These are phyloP conservation scores for Entamoeba invadens DNA, from an alignment of 208 protist genomes.

Conservation along the genomic window DNA sequence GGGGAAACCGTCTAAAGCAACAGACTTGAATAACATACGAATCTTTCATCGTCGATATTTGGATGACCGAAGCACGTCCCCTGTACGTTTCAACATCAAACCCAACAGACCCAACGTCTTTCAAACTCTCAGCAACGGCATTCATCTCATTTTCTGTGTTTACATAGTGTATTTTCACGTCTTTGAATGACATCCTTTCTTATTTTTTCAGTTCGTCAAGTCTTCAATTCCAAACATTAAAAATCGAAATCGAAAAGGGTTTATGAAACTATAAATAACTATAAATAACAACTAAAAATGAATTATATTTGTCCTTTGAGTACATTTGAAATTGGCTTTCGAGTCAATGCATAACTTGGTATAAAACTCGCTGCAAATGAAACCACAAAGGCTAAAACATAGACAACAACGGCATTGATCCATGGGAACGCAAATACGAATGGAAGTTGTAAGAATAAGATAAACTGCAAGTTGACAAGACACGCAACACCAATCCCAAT, in stretches of 20 bases:
- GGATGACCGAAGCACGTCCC: not conserved
- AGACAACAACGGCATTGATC: constrained; percentile 52
- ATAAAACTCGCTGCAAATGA: constrained; percentile 62
- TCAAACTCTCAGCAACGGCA: not conserved
- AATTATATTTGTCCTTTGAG: constrained; percentile 40
- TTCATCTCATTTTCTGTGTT: not conserved
- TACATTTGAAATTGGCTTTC: constrained; percentile 56
- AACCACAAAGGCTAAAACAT: constrained; percentile 53
- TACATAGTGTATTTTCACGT: not conserved
- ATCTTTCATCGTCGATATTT: not conserved
- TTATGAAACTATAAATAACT: too few relatives aligned
- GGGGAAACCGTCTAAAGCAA: not conserved
- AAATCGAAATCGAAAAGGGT: too few relatives aligned
- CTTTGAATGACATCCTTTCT: not conserved
- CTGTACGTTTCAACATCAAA: not conserved
- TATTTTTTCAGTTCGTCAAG: too few relatives aligned
- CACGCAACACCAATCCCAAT: constrained; percentile 44
- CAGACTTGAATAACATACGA: not conserved
- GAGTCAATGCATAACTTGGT: constrained; percentile 48
- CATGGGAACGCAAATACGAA: constrained; percentile 65
- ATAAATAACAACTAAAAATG: too few relatives aligned
- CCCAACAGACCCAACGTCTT: not conserved
- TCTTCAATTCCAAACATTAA: too few relatives aligned
- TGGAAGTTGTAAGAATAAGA: constrained; percentile 61
- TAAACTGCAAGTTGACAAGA: constrained; percentile 60